These are phyloP conservation scores for Podochytrium sp. DNA, from an alignment of 192 early-diverging fungal genomes.

Conservation along the genomic window DNA sequence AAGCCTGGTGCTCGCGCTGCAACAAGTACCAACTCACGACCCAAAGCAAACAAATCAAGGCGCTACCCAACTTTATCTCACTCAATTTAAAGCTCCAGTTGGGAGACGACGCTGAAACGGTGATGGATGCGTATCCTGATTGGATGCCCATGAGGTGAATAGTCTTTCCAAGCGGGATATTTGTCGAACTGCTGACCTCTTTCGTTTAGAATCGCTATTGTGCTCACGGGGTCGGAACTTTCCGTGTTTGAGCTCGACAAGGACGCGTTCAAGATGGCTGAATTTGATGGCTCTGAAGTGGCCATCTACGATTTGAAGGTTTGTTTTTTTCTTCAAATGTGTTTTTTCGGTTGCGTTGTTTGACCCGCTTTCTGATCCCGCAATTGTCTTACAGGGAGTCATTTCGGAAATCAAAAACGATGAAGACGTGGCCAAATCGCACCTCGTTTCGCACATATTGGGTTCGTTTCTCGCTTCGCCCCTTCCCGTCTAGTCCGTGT, in stretches of 20 bases:
- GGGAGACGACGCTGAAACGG: not conserved
- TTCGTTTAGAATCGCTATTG: constrained; percentile 51
- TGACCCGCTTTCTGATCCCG: too few relatives aligned
- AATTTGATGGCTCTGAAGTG: constrained; percentile 29
- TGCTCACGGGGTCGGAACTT: constrained; percentile 47
- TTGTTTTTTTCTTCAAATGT: too few relatives aligned
- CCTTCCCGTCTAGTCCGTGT: too few relatives aligned
- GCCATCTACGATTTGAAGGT: constrained; percentile 72
- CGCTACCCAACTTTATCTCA: constrained; percentile 72
- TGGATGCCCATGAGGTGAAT: constrained; percentile 40
- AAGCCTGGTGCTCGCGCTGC: constrained; percentile 87
- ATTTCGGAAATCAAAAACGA: constrained; percentile 50
- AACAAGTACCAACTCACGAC: constrained; percentile 80
- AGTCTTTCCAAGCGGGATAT: not conserved
- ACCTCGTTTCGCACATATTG: constrained; percentile 72
- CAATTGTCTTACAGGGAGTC: constrained; percentile 36
- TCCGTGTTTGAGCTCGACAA: constrained; percentile 39
- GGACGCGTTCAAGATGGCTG: constrained; percentile 25
- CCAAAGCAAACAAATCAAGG: constrained; percentile 70
- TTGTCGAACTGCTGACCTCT: too few relatives aligned
- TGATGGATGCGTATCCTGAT: not conserved
- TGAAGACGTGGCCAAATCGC: constrained; percentile 57
- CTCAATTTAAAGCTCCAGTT: constrained; percentile 70
- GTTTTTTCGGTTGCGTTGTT: too few relatives aligned
- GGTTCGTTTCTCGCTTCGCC: constrained; percentile 47